These are phyloP conservation scores for Arxiozyma bovina DNA, from an alignment of 1,139 yeast genomes.

Conservation along the genomic window DNA sequence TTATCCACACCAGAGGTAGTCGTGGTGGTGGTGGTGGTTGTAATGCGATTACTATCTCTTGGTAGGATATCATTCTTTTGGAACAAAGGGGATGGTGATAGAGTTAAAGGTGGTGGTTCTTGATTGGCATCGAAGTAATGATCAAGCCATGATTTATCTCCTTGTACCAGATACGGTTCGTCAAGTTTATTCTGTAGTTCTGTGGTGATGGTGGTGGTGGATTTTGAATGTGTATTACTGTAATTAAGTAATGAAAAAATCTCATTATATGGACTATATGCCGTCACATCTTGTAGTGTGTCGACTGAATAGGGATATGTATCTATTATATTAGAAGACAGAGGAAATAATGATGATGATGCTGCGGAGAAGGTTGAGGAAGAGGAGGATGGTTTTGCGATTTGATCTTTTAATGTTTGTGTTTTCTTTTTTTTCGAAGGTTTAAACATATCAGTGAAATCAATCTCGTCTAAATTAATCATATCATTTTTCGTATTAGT, in stretches of 20 bases:
- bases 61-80: neutral
- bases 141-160: neutral
- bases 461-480: conserved; percentile 26
- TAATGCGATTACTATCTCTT: too few species aligned
- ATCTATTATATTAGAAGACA: neutral
- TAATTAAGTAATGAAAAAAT: too few species aligned
- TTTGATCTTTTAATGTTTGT: neutral
- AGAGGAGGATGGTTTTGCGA: neutral
- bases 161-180: neutral
- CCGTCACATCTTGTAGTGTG: neutral
- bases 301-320: neutral
- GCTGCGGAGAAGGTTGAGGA: neutral
- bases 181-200: neutral
- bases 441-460: conserved; percentile 29
- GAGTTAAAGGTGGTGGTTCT: neutral
- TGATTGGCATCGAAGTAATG: neutral
- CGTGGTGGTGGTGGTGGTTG: too few species aligned
- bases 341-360: neutral
- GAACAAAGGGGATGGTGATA: neutral
- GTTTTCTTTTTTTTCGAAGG: neutral
- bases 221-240: neutral
- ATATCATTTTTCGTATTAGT: neutral
- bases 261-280: neutral
- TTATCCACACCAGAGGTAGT: neutral
- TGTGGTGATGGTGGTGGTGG: neutral